A percentile compares a stretch with the other conserved stretches of the same genome.
These are phyloP conservation scores for Candida fluviatilis DNA, from an alignment of 805 yeast genomes.

Conservation along the genomic window DNA sequence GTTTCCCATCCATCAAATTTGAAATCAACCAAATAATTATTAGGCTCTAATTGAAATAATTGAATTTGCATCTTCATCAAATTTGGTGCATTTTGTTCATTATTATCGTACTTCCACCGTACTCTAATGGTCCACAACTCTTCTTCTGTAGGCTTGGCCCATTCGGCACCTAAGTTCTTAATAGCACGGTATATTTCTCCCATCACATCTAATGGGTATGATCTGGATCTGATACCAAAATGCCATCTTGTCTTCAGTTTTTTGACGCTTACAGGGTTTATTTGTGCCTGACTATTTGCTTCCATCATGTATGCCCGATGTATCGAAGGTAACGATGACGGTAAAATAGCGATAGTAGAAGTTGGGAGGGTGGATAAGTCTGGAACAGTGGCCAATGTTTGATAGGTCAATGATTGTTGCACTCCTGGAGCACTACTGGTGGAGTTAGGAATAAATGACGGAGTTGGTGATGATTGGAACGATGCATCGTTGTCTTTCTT, in stretches of 20 bases:
- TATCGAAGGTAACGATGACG: slow-evolving; percentile 90
- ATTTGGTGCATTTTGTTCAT: slow-evolving; percentile 47
- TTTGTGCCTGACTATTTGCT: slow-evolving; percentile 16
- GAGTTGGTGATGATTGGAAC: slow-evolving; percentile 59
- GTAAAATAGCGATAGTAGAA: slow-evolving; percentile 87
- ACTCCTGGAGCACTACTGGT: slow-evolving; percentile 38
- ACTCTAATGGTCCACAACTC: slow-evolving; percentile 95
- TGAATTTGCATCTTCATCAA: slow-evolving; percentile 97
- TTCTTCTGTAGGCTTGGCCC: slow-evolving; percentile 94
- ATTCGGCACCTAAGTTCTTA: slow-evolving; percentile 91
- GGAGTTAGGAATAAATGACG: slow-evolving; percentile 28
- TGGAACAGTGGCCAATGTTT: slow-evolving; percentile 44
- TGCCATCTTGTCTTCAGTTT: slow-evolving; percentile 97
- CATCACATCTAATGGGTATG: slow-evolving; percentile 97
- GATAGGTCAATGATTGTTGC: slow-evolving; percentile 43
- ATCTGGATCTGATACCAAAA: slow-evolving; percentile 92
- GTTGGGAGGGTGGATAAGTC: slow-evolving; percentile 53
- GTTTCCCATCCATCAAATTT: slow-evolving; percentile 96
- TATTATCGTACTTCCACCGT: slow-evolving; percentile 77
- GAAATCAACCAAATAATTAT: slow-evolving; percentile 93
- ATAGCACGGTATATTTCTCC: slow-evolving; percentile 95
- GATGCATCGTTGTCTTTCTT: slow-evolving; percentile 53
- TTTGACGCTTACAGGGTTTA: slow-evolving; percentile 61
- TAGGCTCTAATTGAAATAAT: slow-evolving; percentile 91
- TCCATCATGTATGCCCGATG: slow-evolving; percentile 91